phyloP scores from a whole-genome alignment of 345 rosid genomes.

The Cardamine occulta region DNA sequence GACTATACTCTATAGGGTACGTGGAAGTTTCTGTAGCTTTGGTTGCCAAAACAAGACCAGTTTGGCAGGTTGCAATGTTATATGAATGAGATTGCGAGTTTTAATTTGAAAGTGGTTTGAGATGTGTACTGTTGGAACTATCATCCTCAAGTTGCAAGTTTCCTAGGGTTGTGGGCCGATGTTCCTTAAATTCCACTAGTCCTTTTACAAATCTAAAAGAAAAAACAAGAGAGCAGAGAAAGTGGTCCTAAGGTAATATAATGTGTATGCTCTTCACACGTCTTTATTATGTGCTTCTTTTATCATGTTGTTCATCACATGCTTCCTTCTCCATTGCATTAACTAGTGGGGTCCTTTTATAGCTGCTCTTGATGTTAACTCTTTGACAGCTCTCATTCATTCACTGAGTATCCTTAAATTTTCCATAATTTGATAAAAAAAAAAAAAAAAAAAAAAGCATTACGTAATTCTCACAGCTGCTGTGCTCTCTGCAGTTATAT shows the following conservation, averaged over 20 bases:
- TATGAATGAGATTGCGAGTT: slow-evolving; percentile 33
- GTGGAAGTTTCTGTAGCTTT: slow-evolving; percentile 29
- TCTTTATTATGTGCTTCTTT: slow-evolving; percentile 67
- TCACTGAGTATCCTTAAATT: slow-evolving; percentile 42
- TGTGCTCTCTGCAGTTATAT: slow-evolving; percentile 32
- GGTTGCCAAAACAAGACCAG: slow-evolving; percentile 29
- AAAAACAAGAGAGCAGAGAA: slow-evolving; percentile 33
- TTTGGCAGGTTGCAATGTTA: slow-evolving; percentile 31
- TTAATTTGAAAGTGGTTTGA: slow-evolving; percentile 25
- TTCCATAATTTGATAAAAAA: slow-evolving; percentile 36
- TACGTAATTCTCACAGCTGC: slow-evolving; percentile 41
- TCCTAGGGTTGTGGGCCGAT: slow-evolving; percentile 73
- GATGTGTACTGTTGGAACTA: slow-evolving; percentile 58
- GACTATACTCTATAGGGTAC: slow-evolving; percentile 15
- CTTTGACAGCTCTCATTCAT: slow-evolving; percentile 38
- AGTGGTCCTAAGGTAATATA: slow-evolving; percentile 73
- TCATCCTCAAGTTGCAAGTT: slow-evolving; percentile 70
- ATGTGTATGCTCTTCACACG: slow-evolving; percentile 58
- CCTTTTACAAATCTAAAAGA: slow-evolving; percentile 43
- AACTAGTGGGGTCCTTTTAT: slow-evolving; percentile 67
- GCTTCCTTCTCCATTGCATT: slow-evolving; percentile 59
- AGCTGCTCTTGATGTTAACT: slow-evolving; percentile 66
- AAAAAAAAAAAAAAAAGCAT: slow-evolving; percentile 28
- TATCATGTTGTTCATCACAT: slow-evolving; percentile 73
- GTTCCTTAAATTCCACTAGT: slow-evolving; percentile 76